phyloP scores from a whole-genome alignment of 179 eudicot species.

The Amaranthus tricolor region DNA sequence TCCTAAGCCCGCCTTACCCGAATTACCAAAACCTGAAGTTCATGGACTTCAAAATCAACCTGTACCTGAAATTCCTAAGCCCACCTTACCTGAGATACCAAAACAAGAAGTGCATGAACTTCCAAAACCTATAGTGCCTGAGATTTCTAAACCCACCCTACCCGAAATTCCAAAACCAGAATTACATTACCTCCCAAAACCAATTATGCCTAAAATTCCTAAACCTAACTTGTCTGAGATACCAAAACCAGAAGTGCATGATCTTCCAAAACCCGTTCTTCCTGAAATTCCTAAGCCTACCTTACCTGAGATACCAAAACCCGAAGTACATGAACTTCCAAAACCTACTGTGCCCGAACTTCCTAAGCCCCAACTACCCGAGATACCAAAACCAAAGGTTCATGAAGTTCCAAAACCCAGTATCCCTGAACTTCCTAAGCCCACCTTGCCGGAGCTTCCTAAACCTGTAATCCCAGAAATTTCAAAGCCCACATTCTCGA shows the following conservation, averaged over 20 bases:
- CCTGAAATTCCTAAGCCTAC: not conserved
- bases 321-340: not conserved
- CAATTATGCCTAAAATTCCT: constrained; percentile 1
- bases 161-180: constrained; percentile 1
- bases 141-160: too few relatives aligned
- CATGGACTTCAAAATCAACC: too few relatives aligned
- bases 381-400: not conserved
- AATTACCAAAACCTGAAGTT: too few relatives aligned
- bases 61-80: too few relatives aligned
- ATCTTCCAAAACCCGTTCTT: constrained; percentile 15
- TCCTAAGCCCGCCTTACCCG: not conserved
- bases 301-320: not conserved
- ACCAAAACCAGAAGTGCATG: constrained; percentile 14
- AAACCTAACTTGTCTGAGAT: not conserved
- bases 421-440: constrained; percentile 11
- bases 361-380: not conserved
- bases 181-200: constrained; percentile 18
- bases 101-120: too few relatives aligned
- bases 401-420: not conserved
- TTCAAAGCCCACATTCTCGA: not conserved
- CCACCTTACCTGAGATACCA: too few relatives aligned
- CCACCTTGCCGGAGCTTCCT: not conserved
- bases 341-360: constrained; percentile 8
- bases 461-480: not conserved
- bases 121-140: not conserved